phyloP scores from a whole-genome alignment of 257 asterid genomes.

The Ehretia macrophylla region DNA sequence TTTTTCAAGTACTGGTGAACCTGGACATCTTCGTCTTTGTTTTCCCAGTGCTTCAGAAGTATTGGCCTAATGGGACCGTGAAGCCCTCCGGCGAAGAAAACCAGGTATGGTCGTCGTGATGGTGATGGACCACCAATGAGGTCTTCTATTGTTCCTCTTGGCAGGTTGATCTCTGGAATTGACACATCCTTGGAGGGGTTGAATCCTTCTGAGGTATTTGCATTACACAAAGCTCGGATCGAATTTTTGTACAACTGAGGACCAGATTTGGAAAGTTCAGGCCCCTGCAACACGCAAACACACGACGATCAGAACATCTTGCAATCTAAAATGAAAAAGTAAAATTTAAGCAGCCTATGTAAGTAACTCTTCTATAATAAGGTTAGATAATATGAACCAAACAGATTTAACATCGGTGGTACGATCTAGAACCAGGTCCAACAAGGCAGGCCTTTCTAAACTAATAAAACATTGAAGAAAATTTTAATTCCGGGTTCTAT shows the following conservation, averaged over 20 bases:
- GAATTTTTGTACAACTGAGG: conserved; percentile 27
- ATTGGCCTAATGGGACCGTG: conserved; percentile 86
- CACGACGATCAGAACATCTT: background rate
- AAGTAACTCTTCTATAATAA: too few species aligned
- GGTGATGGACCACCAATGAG: conserved; percentile 34
- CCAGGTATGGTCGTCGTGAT: conserved; percentile 24
- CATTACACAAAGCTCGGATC: conserved; percentile 30
- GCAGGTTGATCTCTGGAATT: conserved; percentile 31
- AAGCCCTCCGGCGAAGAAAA: conserved; percentile 54
- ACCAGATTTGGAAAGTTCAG: conserved; percentile 27
- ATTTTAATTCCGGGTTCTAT: too few species aligned
- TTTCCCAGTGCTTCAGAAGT: conserved; percentile 73
- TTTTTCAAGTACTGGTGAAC: conserved; percentile 53
- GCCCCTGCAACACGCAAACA: conserved; percentile 26
- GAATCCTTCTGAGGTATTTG: conserved; percentile 32
- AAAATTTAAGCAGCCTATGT: too few species aligned
- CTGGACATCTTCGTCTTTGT: conserved; percentile 58
- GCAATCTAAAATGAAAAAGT: too few species aligned
- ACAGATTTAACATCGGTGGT: too few species aligned
- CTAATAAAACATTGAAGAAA: too few species aligned
- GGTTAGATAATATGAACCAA: too few species aligned
- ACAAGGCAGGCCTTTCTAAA: too few species aligned
- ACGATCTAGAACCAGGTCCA: too few species aligned
- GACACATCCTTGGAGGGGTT: conserved; percentile 29
- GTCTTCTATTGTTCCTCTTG: conserved; percentile 17